Base-by-base conservation (phyloP, 2,329 filamentous ascomycete species). In the Hymenoscyphus fructigenus region DNA sequence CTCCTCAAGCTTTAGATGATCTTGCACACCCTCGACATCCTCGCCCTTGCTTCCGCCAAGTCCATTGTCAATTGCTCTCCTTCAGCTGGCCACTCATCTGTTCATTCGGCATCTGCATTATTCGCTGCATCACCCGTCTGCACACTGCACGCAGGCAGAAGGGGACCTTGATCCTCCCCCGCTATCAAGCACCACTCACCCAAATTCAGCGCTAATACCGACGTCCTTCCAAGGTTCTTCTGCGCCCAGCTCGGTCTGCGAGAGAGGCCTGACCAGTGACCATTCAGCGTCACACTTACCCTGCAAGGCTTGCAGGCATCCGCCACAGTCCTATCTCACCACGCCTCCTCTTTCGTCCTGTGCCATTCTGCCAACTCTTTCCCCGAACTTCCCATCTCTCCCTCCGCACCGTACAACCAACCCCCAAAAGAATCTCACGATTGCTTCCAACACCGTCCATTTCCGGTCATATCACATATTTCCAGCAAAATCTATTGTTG, bases 401-500 rank as follows among this genome's bases (percentile, higher is more conserved):
- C 20, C n/a, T 44, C 44, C 44, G 10, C 20, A 3, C n/a, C 44
- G 44, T 50, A 50, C 44, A 23, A 50, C 20, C n/a, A 23, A 26
- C 44, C 20, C 6, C n/a, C n/a, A 23, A 50, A 50, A 23, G n/a
- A 26, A 57, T 57, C 28, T 59, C 57, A 44, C 57, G 23, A 28
- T 38, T 59, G n/a, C 47, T 23, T 53, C 47, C 47, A 53, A 26
- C n/a, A 14, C 20, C 47, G 9, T 56, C 60, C 47, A 61, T 57
- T 41, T 61, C 60, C 50, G 47, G 60, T 47, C 32, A 56, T 56
- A 38, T 32, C 47, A 53, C 47, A 53, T 53, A 26, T 53, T 61
- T 34, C 44, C 20, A 34, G 44, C 56, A 53, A 23, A 59, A 20
- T 57, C 61, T 50, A 62, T 62, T 53, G 56, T 59, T 63, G 57